Evolutionary conservation across 1,139 yeast genomes (phyloP).

Genomic region (Kluyveromyces sp.): DNA sequence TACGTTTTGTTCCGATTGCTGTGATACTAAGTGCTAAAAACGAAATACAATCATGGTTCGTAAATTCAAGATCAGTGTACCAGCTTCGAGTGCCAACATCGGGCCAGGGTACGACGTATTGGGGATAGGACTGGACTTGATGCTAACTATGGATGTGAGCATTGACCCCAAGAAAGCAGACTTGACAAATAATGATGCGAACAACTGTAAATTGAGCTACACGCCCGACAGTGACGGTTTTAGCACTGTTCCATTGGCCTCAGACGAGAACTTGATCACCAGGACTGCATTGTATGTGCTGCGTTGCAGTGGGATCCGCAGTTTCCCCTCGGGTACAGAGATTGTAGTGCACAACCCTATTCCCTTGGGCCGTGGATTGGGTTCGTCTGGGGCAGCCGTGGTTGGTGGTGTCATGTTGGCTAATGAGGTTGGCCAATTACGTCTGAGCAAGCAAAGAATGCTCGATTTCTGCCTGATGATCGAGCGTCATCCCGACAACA

Average conservation of each 20-base stretch:
- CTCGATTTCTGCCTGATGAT: constrained; percentile 93
- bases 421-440: constrained; percentile 70
- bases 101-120: constrained; percentile 98
- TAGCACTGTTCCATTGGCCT: constrained; percentile 66
- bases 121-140: constrained; percentile 79
- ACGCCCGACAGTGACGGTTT: constrained; percentile 68
- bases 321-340: constrained; percentile 80
- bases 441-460: constrained; percentile 70
- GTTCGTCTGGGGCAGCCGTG: constrained; percentile 98
- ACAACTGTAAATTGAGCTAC: constrained; percentile 64
- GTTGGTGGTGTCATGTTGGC: constrained; percentile 96
- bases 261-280: constrained; percentile 79
- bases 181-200: constrained; percentile 50
- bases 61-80: constrained; percentile 61
- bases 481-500: constrained; percentile 96
- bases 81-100: constrained; percentile 95
- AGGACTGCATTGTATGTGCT: constrained; percentile 87
- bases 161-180: constrained; percentile 45
- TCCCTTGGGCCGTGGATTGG: constrained; percentile 93
- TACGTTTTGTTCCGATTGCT: not conserved
- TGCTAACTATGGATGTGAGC: constrained; percentile 59
- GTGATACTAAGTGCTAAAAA: not conserved
- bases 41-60: constrained; percentile 30
- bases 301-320: constrained; percentile 66
- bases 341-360: constrained; percentile 82